These are phyloP conservation scores for Ascochyta lentis DNA, from an alignment of 2,329 filamentous ascomycete species.

Conservation along the genomic window DNA sequence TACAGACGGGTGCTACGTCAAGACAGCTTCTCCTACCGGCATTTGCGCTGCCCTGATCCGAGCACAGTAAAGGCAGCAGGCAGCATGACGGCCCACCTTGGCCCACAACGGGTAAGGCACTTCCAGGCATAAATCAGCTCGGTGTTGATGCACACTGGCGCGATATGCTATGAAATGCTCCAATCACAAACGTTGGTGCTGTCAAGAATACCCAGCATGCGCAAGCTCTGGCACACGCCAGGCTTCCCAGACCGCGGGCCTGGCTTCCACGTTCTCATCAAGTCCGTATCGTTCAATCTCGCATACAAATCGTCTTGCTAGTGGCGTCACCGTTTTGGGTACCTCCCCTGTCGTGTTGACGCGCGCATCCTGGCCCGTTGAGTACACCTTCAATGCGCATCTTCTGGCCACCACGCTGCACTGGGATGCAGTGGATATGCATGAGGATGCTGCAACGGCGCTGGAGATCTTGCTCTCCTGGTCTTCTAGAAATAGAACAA, in stretches of 20 bases:
- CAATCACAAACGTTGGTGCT: constrained; percentile 10
- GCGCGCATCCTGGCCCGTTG: constrained; percentile 42
- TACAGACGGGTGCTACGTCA: constrained; percentile 48
- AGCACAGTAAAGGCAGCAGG: constrained; percentile 35
- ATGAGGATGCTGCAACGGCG: constrained; percentile 49
- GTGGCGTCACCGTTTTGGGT: constrained; percentile 45
- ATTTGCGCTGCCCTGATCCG: constrained; percentile 27
- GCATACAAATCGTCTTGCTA: constrained; percentile 39
- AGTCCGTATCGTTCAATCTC: constrained; percentile 42
- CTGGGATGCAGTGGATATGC: constrained; percentile 38
- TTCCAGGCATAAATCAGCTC: constrained; percentile 39
- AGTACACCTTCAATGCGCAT: constrained; percentile 44
- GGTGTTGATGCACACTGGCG: constrained; percentile 30
- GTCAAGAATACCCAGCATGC: constrained; percentile 9
- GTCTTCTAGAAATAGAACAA: constrained; percentile 52
- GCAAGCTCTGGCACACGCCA: constrained; percentile 25
- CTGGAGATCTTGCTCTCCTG: constrained; percentile 50
- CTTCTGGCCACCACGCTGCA: constrained; percentile 45
- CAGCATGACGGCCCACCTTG: constrained; percentile 35
- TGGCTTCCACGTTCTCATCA: constrained; percentile 35
- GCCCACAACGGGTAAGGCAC: constrained; percentile 31
- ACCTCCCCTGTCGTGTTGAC: constrained; percentile 36
- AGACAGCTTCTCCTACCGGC: constrained; percentile 43
- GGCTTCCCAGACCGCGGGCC: constrained; percentile 32
- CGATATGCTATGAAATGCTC: constrained; percentile 22